Evolutionary conservation across 2,329 filamentous ascomycete genomes (phyloP).

Genomic region (Cordyceps fumosorosea): DNA sequence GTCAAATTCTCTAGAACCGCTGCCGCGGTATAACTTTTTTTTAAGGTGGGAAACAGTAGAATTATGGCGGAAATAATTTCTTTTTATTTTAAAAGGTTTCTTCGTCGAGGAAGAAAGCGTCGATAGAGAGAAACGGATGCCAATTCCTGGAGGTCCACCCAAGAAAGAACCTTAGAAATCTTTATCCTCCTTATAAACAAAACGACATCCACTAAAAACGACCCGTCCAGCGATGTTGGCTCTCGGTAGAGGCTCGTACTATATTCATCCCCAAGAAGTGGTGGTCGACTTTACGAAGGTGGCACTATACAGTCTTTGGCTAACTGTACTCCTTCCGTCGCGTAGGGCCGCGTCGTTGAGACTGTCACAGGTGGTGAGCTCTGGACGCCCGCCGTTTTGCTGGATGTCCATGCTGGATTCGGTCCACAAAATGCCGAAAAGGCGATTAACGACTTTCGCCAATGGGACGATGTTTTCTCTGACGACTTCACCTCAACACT

Average conservation of each 20-base stretch:
- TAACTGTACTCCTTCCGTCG: background rate
- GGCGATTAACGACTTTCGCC: slow-evolving; percentile 1
- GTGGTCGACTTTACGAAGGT: background rate
- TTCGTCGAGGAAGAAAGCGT: too few species aligned
- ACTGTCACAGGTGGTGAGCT: background rate
- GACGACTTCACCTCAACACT: slow-evolving; percentile 3
- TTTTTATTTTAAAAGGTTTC: too few species aligned
- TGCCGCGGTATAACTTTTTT: too few species aligned
- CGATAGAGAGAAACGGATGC: too few species aligned
- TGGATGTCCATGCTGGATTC: slow-evolving; percentile 2
- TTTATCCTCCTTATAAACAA: too few species aligned
- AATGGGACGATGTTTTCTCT: slow-evolving; percentile 3
- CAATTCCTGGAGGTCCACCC: too few species aligned
- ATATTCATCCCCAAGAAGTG: slow-evolving; percentile 8
- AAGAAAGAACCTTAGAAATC: too few species aligned
- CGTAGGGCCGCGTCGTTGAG: slow-evolving; percentile 2
- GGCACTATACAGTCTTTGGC: background rate
- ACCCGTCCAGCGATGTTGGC: background rate
- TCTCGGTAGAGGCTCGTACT: slow-evolving; percentile 5
- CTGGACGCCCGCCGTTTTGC: slow-evolving; percentile 6
- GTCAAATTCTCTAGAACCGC: too few species aligned
- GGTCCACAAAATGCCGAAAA: background rate
- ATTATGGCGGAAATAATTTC: too few species aligned
- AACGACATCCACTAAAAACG: too few species aligned
- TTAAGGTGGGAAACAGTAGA: too few species aligned